Evolutionary conservation across 495 filamentous ascomycete genomes (phyloP).

Genomic region (Penicillium waksmanii): DNA sequence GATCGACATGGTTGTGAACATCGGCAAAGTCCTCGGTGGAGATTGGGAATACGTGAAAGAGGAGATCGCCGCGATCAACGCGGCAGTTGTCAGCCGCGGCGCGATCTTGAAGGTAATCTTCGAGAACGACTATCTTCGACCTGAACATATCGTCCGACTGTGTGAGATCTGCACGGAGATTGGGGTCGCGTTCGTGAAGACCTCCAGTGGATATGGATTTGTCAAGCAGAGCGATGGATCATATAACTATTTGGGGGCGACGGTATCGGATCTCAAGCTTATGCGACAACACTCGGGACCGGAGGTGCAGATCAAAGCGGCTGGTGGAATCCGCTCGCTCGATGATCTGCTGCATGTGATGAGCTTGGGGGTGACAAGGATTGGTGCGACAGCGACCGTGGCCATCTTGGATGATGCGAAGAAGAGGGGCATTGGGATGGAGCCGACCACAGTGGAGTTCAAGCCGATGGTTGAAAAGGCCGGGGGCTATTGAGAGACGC

Average conservation of each 20-base stretch:
- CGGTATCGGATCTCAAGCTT: conserved; percentile 50
- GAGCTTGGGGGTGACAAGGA: conserved; percentile 43
- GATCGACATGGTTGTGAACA: conserved; percentile 64
- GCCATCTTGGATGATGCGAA: conserved; percentile 58
- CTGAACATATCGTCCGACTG: conserved; percentile 49
- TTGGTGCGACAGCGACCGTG: conserved; percentile 58
- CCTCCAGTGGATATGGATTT: conserved; percentile 61
- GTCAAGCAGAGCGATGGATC: conserved; percentile 53
- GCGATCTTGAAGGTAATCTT: conserved; percentile 63
- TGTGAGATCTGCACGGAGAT: conserved; percentile 55
- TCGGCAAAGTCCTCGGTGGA: conserved; percentile 56
- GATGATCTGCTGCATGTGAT: conserved; percentile 41
- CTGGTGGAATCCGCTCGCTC: conserved; percentile 52
- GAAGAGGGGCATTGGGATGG: conserved; percentile 50
- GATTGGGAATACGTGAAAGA: conserved; percentile 58
- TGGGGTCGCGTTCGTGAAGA: conserved; percentile 59
- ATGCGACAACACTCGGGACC: conserved; percentile 53
- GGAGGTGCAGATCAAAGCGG: conserved; percentile 58
- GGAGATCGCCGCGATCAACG: conserved; percentile 55
- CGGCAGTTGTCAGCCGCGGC: conserved; percentile 39
- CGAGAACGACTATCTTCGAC: conserved; percentile 56
- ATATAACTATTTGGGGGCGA: conserved; percentile 56
- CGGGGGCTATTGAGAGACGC: conserved; percentile 23
- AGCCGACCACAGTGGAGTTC: conserved; percentile 30
- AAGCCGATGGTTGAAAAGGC: conserved; percentile 34